Base-by-base conservation (phyloP, 2,329 filamentous ascomycete species). In the Pyrenochaeta sp. region DNA sequence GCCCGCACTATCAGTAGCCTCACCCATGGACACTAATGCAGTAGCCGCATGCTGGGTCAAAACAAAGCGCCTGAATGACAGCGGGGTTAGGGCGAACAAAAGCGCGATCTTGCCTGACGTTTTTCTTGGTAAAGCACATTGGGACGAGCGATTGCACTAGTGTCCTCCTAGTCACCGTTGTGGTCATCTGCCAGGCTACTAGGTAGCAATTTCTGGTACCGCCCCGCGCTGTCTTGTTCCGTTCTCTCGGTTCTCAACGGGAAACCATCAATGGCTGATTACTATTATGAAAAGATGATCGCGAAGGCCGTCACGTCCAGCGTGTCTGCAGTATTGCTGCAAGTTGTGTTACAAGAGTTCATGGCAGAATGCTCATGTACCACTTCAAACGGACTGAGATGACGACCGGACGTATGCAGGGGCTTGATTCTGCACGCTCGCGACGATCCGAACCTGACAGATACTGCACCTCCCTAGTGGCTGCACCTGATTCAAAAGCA, bases 1-100 rank as follows among this genome's bases (percentile, higher is more conserved):
- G 25, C 44, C 24, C 24, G 15, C 32, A 53, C 28, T 49, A 45
- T 42, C 44, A 60, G 43, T 54, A 65, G 62, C 57, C 59, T 63
- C 60, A 61, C 50, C 54, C 53, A 55, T 46, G 44, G 51, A 50
- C 54, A 53, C 62, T 65, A 65, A 57, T 63, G 57, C 60, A 59
- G 15, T 42, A 44, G 51, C 46, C 25, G 57, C 50, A 61, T 54
- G 52, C 48, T 55, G 40, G 47, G 40, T 44, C 54, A 27, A 42
- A 58, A 42, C 15, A 47, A 47, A 19, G 27, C 45, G n/a, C 45
- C 30, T 22, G 15, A 13, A 15, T 30, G 25, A 15, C 27, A n/a
- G 45, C 45, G 28, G 27, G 45, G 28, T 34, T 46, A 27, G 15
- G 44, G 44, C 25, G 25, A 32, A 47, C 12, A 22, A 34, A 34